phyloP scores from a whole-genome alignment of 106 monocot species.

The Posidonia australis region DNA sequence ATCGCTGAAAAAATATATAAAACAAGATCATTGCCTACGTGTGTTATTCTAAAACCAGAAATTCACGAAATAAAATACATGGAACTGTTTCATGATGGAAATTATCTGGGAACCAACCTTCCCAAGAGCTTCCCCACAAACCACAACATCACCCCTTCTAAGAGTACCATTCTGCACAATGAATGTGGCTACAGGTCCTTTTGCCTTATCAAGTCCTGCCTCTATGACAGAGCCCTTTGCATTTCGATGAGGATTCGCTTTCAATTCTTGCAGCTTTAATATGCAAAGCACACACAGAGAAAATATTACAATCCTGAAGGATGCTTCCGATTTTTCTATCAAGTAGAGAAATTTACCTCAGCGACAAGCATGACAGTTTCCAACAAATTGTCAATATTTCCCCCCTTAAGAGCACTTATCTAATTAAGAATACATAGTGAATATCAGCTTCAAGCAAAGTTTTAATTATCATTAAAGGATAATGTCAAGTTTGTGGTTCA shows the following conservation, averaged over 20 bases:
- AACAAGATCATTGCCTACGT: not conserved
- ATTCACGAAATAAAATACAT: not conserved
- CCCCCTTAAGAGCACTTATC: conserved; percentile 94
- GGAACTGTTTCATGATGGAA: not conserved
- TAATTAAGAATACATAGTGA: conserved; percentile 3
- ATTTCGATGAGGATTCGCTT: conserved; percentile 91
- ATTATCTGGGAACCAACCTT: conserved; percentile 46
- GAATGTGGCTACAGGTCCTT: conserved; percentile 70
- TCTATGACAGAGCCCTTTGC: conserved; percentile 93
- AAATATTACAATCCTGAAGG: not conserved
- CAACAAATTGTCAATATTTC: conserved; percentile 78
- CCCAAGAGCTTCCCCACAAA: conserved; percentile 84
- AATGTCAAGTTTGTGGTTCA: not conserved
- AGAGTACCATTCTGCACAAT: conserved; percentile 97
- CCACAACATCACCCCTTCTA: conserved; percentile 68
- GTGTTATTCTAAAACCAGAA: not conserved
- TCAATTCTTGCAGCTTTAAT: conserved; percentile 66
- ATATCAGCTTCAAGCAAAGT: not conserved
- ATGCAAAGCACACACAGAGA: not conserved
- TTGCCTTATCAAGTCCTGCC: conserved; percentile 86
- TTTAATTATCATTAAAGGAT: not conserved
- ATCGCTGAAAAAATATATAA: not conserved
- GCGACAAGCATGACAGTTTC: conserved; percentile 95
- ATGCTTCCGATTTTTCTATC: not conserved
- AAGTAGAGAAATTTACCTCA: conserved; percentile 39